Evolutionary conservation across 352 stramenopile species (phyloP), one percentile per base, ranked within the genome.

Genomic region (Salisapilia sapeloensis): DNA sequence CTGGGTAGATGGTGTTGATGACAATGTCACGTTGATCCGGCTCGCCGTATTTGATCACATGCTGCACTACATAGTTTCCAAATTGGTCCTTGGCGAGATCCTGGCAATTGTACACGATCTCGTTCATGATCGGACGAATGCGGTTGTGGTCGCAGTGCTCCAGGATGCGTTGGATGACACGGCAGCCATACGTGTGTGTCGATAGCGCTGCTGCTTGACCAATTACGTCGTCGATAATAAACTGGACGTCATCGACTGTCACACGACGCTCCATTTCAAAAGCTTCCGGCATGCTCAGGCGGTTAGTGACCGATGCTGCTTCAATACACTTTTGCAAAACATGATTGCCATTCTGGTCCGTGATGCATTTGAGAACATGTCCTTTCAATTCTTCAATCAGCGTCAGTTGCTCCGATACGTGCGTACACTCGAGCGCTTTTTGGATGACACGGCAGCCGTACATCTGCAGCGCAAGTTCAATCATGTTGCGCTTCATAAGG

Each of bases 251-350:
- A 20, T 86, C 54, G 17, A 71, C 63, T 8, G 83, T 74, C 25
- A 86, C 66, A 20, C 45, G 43, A 18, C 55, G 26, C 24, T 17
- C 33, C 17, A 33, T 24, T 15, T 39, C 52, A 30, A 16, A 36
- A 16, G 45, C 37, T 12, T 41, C 35, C 4, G 19, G 4, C 29
- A 12, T 3, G 19, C 29, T 38, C 27, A 38, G 34, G 11, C 46
- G 48, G 16, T 56, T 56, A 34, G 59, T 71, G 54, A 56, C 78
- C 22, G 69, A 84, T 20, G 71, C 60, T 12, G 58, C 66, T 43
- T 98, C 92, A 30, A 99, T 96, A 47, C 85, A 96, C 53, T 99
- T 99, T 47, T 99, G 95, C 28, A 99, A 79, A 6, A 99, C 95
- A 48, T 99, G 95, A 43, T 99, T 99, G 9, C 92, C 95, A 48